phyloP scores from a whole-genome alignment of 2,329 filamentous ascomycete species.

The Cordyceps militaris region DNA sequence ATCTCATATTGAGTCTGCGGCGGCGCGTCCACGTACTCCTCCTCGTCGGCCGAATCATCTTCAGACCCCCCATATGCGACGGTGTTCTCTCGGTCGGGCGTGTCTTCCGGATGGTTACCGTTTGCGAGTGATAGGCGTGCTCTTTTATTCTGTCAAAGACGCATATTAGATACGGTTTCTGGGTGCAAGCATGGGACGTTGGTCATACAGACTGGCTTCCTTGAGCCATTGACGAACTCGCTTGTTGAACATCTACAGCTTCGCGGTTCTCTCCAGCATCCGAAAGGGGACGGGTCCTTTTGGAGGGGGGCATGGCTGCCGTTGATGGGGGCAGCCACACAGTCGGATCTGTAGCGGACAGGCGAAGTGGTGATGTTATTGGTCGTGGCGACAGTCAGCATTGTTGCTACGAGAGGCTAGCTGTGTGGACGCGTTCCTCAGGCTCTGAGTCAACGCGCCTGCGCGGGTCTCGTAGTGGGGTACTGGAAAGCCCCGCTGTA shows the following conservation, averaged over 20 bases:
- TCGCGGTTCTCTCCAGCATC: background rate
- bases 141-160: constrained; percentile 2
- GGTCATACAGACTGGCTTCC: background rate
- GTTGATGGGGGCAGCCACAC: background rate
- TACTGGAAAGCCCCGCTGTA: background rate
- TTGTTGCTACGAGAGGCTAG: too few relatives aligned
- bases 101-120: constrained; percentile 20
- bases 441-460: background rate
- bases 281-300: background rate
- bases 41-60: constrained; percentile 26
- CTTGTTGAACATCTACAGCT: background rate
- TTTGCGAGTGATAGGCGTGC: background rate
- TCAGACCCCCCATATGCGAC: constrained; percentile 16
- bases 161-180: background rate
- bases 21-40: constrained; percentile 29
- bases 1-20: constrained; percentile 55
- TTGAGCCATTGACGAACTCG: constrained; percentile 3
- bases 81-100: constrained; percentile 18
- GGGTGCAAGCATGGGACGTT: background rate
- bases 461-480: background rate
- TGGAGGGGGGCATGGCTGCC: constrained; percentile 1
- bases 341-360: background rate
- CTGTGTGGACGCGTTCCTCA: background rate
- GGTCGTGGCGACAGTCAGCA: background rate
- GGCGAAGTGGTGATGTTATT: background rate